A percentile compares a stretch with the other conserved stretches of the same genome.
Conservation (phyloP, 225 moss, liverwort and hornwort species). For the Polytrichum commune region DNA sequence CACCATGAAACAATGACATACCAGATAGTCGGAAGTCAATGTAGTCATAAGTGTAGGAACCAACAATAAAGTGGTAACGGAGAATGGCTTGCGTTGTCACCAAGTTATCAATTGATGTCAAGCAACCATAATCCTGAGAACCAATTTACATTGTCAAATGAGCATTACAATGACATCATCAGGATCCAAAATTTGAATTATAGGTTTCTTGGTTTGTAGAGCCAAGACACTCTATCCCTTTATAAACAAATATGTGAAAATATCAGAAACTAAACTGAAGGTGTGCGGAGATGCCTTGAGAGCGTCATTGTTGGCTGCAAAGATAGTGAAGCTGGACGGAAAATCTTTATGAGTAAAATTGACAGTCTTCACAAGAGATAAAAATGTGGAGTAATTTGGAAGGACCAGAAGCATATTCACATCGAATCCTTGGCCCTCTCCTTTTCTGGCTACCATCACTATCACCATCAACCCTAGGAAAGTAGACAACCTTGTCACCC, state of each 20-base stretch:
- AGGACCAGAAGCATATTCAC: neutral
- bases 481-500: neutral
- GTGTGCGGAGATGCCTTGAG: neutral
- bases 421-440: neutral
- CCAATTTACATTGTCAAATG: neutral
- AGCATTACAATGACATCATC: no score
- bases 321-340: conserved; percentile 2
- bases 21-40: neutral
- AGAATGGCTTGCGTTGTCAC: conserved; percentile 2
- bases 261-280: no score
- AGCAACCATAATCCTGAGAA: conserved; percentile 4
- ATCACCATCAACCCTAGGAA: neutral
- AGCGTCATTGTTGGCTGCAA: conserved; percentile 8
- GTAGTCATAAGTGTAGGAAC: conserved; percentile 2
- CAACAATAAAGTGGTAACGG: conserved; percentile 1
- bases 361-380: conserved; percentile 2
- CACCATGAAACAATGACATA: neutral
- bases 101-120: neutral
- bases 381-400: conserved; percentile 5
- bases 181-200: no score
- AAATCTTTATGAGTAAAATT: neutral
- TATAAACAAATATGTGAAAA: no score
- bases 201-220: no score
- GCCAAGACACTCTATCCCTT: no score
- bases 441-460: neutral